Percentiles rank a stretch among this genome's conserved stretches.
These are phyloP conservation scores for Brassica hybrid DNA, from an alignment of 441 rosid species.

Conservation along the genomic window DNA sequence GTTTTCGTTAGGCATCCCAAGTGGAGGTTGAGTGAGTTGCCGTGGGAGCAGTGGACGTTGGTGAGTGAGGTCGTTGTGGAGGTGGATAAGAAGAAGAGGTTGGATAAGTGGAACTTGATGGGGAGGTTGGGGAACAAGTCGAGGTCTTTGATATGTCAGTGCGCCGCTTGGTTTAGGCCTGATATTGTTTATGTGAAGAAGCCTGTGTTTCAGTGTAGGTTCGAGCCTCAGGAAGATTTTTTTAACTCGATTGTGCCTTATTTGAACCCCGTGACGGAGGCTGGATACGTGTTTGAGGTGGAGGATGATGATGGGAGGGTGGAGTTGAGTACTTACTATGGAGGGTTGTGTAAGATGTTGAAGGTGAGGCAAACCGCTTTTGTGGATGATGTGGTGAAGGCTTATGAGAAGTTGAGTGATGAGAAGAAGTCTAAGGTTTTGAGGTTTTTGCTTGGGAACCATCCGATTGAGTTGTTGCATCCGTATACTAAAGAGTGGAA, in stretches of 20 bases:
- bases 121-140: constrained; percentile 82
- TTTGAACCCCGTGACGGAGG: constrained; percentile 74
- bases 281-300: constrained; percentile 61
- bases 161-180: constrained; percentile 95
- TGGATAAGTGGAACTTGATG: constrained; percentile 97
- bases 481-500: constrained; percentile 96
- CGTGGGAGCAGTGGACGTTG: constrained; percentile 97
- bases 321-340: constrained; percentile 70
- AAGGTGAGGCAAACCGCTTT: constrained; percentile 75
- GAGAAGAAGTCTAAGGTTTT: constrained; percentile 73
- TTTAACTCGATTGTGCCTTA: constrained; percentile 60
- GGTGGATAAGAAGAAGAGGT: constrained; percentile 66
- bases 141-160: constrained; percentile 64
- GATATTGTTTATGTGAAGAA: constrained; percentile 87
- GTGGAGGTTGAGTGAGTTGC: constrained; percentile 73
- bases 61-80: constrained; percentile 79
- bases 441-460: constrained; percentile 77
- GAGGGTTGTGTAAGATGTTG: constrained; percentile 89
- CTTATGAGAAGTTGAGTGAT: constrained; percentile 75
- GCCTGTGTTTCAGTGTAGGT: constrained; percentile 89
- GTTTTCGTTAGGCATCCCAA: constrained; percentile 90
- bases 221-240: constrained; percentile 80
- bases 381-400: constrained; percentile 95
- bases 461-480: constrained; percentile 77
- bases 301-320: constrained; percentile 66